Base-by-base conservation (phyloP, 805 yeast genomes). In the Sugiyamaella marilandica region DNA sequence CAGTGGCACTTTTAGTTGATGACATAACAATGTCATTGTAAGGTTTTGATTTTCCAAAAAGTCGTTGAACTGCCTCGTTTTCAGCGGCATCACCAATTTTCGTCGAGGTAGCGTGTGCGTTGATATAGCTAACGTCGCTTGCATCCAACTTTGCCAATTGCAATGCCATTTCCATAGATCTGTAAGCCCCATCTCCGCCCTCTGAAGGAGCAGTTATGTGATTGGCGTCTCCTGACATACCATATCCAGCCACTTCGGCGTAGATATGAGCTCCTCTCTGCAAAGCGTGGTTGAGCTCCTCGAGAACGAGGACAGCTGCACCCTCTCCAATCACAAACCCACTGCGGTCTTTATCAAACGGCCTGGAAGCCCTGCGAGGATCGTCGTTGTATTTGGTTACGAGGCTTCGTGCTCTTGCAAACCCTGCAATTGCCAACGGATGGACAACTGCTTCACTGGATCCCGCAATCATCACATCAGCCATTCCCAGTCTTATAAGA, bases 101-200 rank as follows among this genome's bases (percentile, higher is more conserved):
- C 0, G 99, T 94, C 0, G 96, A 87, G 0, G 99, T 94, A 0
- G 99, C 99, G 68, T 94, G 99, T 1, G 99, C 97, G 69, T 95
- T 94, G 46, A 94, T 75, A 63, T 90, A 94, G 45, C 79, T 89
- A 16, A 92, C 74, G 1, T 79, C 73, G 2, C 62, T 44, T 0
- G 82, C 75, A 1, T 65, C 64, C 1, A 84, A 53, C 0, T 74
- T 74, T 0, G 84, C 83, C 16, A 73, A 70, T 7, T 54, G 44
- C 24, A 91, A 57, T 0, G 98, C 96, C 77, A 79, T 78, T 46
- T 74, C 69, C 95, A 94, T 94, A 2, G 97, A 84, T 56, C 86
- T 72, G 55, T 66, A 74, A 0, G 97, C 98, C 10, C 98, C 99
- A 32, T 78, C 76, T 1, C 98, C 98, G 53, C 80, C 78, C 26